These are phyloP conservation scores for Talaromyces thailandensis DNA, from an alignment of 495 filamentous ascomycete species.

Conservation along the genomic window DNA sequence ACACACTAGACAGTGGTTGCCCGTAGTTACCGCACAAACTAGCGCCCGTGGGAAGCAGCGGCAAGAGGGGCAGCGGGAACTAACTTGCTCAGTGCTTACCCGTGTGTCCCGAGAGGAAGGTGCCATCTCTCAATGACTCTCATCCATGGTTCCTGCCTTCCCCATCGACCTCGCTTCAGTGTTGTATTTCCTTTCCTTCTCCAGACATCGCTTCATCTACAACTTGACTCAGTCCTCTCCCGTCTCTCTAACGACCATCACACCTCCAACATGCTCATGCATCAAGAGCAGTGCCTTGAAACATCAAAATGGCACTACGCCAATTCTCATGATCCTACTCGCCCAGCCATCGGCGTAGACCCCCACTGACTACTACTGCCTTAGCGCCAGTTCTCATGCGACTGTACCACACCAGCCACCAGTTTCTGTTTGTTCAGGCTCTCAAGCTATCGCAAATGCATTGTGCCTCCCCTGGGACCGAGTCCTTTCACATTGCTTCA, in stretches of 20 bases:
- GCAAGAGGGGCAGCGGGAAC: not conserved
- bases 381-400: not conserved
- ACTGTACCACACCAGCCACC: not conserved
- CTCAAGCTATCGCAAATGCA: not conserved
- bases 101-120: not conserved
- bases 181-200: not conserved
- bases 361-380: not conserved
- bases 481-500: not conserved
- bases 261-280: not conserved
- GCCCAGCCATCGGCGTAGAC: not conserved
- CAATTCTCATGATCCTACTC: not conserved
- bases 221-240: not conserved
- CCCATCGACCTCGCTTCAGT: not conserved
- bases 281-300: not conserved
- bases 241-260: not conserved
- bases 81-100: not conserved
- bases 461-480: not conserved
- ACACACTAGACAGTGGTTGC: not conserved
- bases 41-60: not conserved
- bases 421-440: not conserved
- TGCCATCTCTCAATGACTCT: not conserved
- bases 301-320: not conserved
- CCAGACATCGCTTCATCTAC: not conserved
- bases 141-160: not conserved
- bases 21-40: not conserved